Conservation (phyloP, 306 rosid genomes). For the Casuarina glauca region DNA sequence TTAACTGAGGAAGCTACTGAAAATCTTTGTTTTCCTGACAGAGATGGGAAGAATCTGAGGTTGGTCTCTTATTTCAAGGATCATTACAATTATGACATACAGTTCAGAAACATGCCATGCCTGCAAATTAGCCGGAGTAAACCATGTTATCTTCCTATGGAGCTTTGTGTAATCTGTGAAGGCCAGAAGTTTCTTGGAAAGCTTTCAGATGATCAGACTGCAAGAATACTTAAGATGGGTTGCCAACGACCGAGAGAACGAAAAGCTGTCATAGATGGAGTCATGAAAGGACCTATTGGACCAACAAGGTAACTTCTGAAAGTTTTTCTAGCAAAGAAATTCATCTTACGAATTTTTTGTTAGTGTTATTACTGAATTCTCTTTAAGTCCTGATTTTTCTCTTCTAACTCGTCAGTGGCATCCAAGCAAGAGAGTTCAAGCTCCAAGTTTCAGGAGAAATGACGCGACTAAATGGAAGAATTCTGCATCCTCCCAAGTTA, state of each 20-base stretch:
- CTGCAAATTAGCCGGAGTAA: slow-evolving; percentile 91
- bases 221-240: slow-evolving; percentile 93
- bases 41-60: slow-evolving; percentile 81
- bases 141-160: slow-evolving; percentile 99
- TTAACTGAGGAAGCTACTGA: slow-evolving; percentile 92
- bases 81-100: slow-evolving; percentile 90
- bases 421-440: slow-evolving; percentile 77
- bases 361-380: background rate
- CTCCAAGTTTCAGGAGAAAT: slow-evolving; percentile 83
- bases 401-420: slow-evolving; percentile 58
- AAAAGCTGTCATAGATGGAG: slow-evolving; percentile 79
- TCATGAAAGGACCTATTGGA: slow-evolving; percentile 78
- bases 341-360: background rate
- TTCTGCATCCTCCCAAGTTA: slow-evolving; percentile 92
- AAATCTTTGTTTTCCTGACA: slow-evolving; percentile 85
- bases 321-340: background rate
- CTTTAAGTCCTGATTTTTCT: background rate
- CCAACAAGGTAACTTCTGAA: slow-evolving; percentile 68
- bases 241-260: slow-evolving; percentile 90
- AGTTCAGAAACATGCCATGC: slow-evolving; percentile 81
- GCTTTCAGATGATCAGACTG: slow-evolving; percentile 92
- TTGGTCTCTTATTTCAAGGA: slow-evolving; percentile 84
- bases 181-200: slow-evolving; percentile 97
- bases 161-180: slow-evolving; percentile 93
- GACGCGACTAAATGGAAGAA: slow-evolving; percentile 81